Evolutionary conservation across 2,329 filamentous ascomycete species (phyloP).

Genomic region (Decorospora gaudefroyi): DNA sequence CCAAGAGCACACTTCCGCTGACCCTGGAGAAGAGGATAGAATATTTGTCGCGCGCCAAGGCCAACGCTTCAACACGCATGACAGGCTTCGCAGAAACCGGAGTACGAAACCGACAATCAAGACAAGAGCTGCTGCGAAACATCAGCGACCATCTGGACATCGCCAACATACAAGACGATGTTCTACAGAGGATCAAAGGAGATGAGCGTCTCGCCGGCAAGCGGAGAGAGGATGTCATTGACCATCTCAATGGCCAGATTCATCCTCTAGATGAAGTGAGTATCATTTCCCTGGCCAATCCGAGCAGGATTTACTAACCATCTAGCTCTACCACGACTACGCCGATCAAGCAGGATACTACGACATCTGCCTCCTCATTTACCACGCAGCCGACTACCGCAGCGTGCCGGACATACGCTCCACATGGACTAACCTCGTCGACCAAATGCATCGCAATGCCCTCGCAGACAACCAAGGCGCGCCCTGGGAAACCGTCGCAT

Average conservation of each 20-base stretch:
- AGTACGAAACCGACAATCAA: constrained; percentile 65
- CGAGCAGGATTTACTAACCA: constrained; percentile 21
- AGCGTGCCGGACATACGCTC: constrained; percentile 80
- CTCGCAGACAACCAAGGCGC: constrained; percentile 53
- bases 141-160: constrained; percentile 87
- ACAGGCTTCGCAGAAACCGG: constrained; percentile 66
- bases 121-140: constrained; percentile 83
- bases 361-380: constrained; percentile 91
- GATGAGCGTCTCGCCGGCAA: constrained; percentile 71
- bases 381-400: constrained; percentile 87
- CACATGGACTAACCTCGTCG: constrained; percentile 83
- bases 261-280: constrained; percentile 75
- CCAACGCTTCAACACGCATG: constrained; percentile 84
- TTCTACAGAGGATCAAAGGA: constrained; percentile 74
- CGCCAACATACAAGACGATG: constrained; percentile 91
- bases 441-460: constrained; percentile 62
- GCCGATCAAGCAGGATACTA: constrained; percentile 91
- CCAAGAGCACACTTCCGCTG: constrained; percentile 78
- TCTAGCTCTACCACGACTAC: constrained; percentile 86
- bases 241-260: constrained; percentile 76
- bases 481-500: constrained; percentile 72
- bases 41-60: constrained; percentile 86
- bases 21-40: constrained; percentile 84
- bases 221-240: constrained; percentile 66
- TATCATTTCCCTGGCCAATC: no score